Percentiles rank a stretch among this genome's conserved stretches.
Conservation (phyloP, 108 stramenopile genomes). For the Aurantiochytrium sp. region DNA sequence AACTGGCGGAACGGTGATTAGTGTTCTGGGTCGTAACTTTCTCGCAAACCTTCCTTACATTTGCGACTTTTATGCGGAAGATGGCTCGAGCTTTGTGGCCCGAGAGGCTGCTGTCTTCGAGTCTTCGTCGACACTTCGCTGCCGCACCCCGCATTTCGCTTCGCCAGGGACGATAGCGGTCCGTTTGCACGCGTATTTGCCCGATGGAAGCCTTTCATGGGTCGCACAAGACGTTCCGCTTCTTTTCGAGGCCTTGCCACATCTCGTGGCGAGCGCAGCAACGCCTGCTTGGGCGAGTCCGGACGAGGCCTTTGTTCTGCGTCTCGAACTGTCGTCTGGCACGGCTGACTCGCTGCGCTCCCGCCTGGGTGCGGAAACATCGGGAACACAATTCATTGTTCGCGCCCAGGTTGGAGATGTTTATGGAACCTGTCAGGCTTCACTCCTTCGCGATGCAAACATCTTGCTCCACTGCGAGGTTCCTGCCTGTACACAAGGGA, state of each 20-base stretch:
- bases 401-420: too few species aligned
- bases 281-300: not conserved
- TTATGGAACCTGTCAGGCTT: too few species aligned
- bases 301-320: not conserved
- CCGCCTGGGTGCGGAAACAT: too few species aligned
- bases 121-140: not conserved
- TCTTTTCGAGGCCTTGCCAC: not conserved
- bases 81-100: not conserved
- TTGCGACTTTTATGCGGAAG: not conserved
- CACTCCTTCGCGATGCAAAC: too few species aligned
- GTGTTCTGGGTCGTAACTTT: not conserved
- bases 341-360: too few species aligned
- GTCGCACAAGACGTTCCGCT: not conserved
- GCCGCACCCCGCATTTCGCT: not conserved
- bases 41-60: not conserved
- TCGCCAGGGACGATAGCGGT: not conserved
- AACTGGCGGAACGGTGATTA: not conserved
- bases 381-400: too few species aligned
- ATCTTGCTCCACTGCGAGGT: too few species aligned
- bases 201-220: not conserved
- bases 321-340: not conserved
- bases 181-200: not conserved
- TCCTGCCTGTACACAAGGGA: too few species aligned
- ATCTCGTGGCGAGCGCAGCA: not conserved
- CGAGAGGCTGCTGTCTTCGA: not conserved